These are phyloP conservation scores for Stemphylium lycopersici DNA, from an alignment of 2,329 filamentous ascomycete species.

Conservation along the genomic window DNA sequence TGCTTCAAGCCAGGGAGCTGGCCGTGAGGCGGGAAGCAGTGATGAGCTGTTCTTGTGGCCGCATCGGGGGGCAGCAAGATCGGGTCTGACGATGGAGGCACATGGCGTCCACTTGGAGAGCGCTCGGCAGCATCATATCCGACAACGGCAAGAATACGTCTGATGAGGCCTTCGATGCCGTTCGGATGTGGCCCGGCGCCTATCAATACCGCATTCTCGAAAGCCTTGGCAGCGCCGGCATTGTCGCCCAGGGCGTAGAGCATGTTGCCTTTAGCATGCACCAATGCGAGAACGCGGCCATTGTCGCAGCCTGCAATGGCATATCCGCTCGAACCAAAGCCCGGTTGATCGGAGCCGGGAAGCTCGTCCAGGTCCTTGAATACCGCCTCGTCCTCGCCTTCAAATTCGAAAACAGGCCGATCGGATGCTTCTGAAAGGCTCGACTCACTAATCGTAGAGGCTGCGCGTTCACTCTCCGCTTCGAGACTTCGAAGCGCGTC, in stretches of 20 bases:
- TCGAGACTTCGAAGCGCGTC: constrained; percentile 59
- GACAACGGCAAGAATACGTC: constrained; percentile 75
- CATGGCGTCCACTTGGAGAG: constrained; percentile 40
- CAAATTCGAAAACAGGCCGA: constrained; percentile 61
- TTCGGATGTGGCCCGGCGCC: constrained; percentile 74
- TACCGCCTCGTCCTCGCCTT: constrained; percentile 50
- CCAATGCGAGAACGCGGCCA: constrained; percentile 87
- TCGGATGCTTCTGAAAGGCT: constrained; percentile 63
- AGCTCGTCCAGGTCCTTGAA: constrained; percentile 49
- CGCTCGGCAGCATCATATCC: constrained; percentile 45
- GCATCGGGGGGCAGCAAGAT: constrained; percentile 82
- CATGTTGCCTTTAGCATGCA: constrained; percentile 99
- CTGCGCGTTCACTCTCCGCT: constrained; percentile 64
- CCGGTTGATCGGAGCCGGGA: constrained; percentile 53
- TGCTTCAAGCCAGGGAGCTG: constrained; percentile 79
- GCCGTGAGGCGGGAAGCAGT: constrained; percentile 79
- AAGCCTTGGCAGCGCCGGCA: constrained; percentile 78
- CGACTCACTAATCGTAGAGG: constrained; percentile 63
- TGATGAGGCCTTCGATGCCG: constrained; percentile 79
- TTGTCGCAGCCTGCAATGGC: constrained; percentile 85
- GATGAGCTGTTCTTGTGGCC: constrained; percentile 79
- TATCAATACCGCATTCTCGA: constrained; percentile 93
- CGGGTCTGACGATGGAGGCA: constrained; percentile 59
- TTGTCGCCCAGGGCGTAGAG: constrained; percentile 89
- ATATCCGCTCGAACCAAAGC: constrained; percentile 83